phyloP scores from a whole-genome alignment of 139 green algal species.

The Chlorella sorokiniana region DNA sequence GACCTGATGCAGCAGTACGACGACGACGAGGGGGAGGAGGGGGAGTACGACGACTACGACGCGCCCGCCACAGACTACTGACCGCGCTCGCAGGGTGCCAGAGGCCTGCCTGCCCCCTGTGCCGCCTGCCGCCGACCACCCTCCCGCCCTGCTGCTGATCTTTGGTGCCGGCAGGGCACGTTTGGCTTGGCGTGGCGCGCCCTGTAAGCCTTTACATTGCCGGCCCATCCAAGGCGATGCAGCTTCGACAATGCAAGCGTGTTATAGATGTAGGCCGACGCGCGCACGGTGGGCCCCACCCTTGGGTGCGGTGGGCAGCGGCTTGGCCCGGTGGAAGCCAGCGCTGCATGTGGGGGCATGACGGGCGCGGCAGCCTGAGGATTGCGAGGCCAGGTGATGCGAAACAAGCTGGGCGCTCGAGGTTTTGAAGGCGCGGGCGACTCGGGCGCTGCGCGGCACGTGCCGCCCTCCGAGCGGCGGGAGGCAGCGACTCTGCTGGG shows the following conservation, averaged over 20 bases:
- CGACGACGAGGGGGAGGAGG: constrained; percentile 9
- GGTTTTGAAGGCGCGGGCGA: too few relatives aligned
- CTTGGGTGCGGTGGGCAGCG: constrained; percentile 60
- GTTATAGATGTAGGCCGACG: constrained; percentile 94
- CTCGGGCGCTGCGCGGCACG: too few relatives aligned
- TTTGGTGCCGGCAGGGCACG: too few relatives aligned
- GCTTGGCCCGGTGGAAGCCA: constrained; percentile 19
- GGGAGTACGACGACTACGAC: constrained; percentile 20
- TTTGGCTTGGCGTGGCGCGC: too few relatives aligned
- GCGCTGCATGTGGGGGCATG: neutral
- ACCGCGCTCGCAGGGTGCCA: neutral
- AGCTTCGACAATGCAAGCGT: too few relatives aligned
- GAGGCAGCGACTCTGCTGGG: too few relatives aligned
- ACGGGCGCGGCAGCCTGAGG: too few relatives aligned
- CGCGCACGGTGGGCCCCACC: constrained; percentile 80
- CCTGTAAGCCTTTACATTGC: neutral
- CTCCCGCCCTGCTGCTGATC: neutral
- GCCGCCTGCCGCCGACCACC: neutral
- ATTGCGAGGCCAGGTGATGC: too few relatives aligned
- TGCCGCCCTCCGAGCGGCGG: too few relatives aligned
- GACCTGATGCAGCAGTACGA: constrained; percentile 21
- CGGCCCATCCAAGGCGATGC: too few relatives aligned
- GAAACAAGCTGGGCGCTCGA: too few relatives aligned
- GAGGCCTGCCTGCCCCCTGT: neutral
- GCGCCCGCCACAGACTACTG: constrained; percentile 25